A percentile compares a stretch with the other conserved stretches of the same genome.
These are phyloP conservation scores for Paracamarosporium sp. DNA, from an alignment of 2,329 filamentous ascomycete genomes.

Conservation along the genomic window DNA sequence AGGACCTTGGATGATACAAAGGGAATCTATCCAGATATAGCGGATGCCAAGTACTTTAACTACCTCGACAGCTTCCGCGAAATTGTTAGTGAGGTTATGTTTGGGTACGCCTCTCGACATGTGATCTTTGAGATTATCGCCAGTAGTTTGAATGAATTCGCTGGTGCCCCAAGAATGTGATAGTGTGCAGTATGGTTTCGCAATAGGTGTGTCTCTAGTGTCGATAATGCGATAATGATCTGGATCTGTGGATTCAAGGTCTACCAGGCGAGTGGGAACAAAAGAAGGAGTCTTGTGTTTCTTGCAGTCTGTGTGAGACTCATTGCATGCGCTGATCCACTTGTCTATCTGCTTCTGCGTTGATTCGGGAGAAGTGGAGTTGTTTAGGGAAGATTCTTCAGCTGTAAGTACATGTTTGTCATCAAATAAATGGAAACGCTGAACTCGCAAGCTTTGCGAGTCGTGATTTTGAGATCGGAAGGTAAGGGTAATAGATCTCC, in stretches of 20 bases:
- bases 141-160: slow-evolving; percentile 2
- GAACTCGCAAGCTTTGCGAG: not conserved
- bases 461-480: not conserved
- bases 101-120: not conserved
- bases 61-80: not conserved
- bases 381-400: not conserved
- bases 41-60: not conserved
- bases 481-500: not conserved
- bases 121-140: slow-evolving; percentile 1
- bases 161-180: slow-evolving; percentile 24
- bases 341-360: slow-evolving; percentile 36
- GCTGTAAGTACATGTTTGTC: not conserved
- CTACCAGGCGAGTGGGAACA: not conserved
- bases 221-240: not conserved
- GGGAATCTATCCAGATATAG: slow-evolving; percentile 10
- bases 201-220: slow-evolving; percentile 7
- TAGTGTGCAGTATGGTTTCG: slow-evolving; percentile 23
- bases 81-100: not conserved
- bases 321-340: not conserved
- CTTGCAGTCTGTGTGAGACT: not conserved
- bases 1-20: slow-evolving; percentile 11
- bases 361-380: too few relatives aligned
- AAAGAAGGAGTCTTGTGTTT: slow-evolving; percentile 17
- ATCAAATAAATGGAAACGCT: not conserved
- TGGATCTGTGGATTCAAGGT: not conserved